Percentiles rank a stretch among this genome's conserved stretches.
Evolutionary conservation across 2,329 filamentous ascomycete genomes (phyloP).

Genomic region (Gnomoniopsis sp.): DNA sequence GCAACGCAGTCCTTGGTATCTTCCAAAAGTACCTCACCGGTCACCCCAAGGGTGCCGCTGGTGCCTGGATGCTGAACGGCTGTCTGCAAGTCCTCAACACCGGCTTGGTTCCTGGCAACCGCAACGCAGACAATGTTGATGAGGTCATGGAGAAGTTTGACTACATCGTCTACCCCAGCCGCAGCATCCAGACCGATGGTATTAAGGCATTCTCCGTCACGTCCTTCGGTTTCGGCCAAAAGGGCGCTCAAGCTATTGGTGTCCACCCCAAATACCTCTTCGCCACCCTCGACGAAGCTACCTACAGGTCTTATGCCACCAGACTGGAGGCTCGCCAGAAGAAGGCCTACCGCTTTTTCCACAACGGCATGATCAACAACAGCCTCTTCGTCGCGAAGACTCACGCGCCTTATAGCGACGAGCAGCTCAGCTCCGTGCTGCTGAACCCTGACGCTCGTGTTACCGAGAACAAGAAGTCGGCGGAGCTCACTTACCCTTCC

Average conservation of each 20-base stretch:
- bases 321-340: constrained; percentile 95
- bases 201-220: constrained; percentile 99
- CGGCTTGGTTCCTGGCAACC: constrained; percentile 92
- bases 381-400: constrained; percentile 94
- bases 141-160: constrained; percentile 96
- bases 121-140: constrained; percentile 97
- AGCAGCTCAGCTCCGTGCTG: constrained; percentile 82
- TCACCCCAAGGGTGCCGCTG: constrained; percentile 97
- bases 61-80: constrained; percentile 99
- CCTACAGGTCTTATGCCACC: constrained; percentile 75
- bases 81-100: constrained; percentile 92
- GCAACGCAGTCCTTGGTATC: constrained; percentile 91
- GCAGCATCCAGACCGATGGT: constrained; percentile 93
- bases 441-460: constrained; percentile 93
- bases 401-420: constrained; percentile 84
- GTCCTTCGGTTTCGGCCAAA: constrained; percentile 98
- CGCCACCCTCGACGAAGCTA: constrained; percentile 83
- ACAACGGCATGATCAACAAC: constrained; percentile 98
- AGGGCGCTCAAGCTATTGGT: constrained; percentile 95
- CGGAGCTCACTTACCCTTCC: constrained; percentile 69
- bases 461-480: constrained; percentile 78
- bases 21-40: constrained; percentile 99
- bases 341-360: constrained; percentile 98
- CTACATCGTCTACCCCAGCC: constrained; percentile 94
- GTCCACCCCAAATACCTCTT: constrained; percentile 96